phyloP scores from a whole-genome alignment of 179 eudicot genomes.

The Carnegiea gigantea region DNA sequence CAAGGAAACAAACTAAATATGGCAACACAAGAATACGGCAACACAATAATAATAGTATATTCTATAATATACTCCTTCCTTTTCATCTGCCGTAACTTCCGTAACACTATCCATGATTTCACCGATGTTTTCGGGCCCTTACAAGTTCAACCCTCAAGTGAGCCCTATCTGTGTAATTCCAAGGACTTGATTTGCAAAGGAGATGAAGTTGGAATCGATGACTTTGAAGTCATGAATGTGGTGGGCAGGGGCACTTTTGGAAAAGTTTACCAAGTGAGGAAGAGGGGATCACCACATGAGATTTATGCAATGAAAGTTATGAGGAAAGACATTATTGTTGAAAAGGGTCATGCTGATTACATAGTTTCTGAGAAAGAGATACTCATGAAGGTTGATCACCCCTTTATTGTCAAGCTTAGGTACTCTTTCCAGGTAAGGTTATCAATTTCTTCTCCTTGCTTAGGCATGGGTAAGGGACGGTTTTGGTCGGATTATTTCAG shows the following conservation, averaged over 20 bases:
- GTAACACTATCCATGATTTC: constrained; percentile 44
- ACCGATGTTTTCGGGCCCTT: constrained; percentile 50
- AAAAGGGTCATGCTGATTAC: constrained; percentile 67
- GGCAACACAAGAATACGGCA: too few relatives aligned
- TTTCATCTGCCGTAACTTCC: too few relatives aligned
- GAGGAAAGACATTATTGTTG: constrained; percentile 68
- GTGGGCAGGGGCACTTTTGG: constrained; percentile 81
- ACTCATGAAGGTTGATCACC: constrained; percentile 62
- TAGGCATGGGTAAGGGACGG: not conserved
- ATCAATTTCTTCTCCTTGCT: not conserved
- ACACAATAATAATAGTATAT: too few relatives aligned
- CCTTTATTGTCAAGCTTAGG: constrained; percentile 66
- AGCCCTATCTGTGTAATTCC: not conserved
- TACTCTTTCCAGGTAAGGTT: constrained; percentile 64
- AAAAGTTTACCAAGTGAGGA: constrained; percentile 68
- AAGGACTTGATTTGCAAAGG: constrained; percentile 11
- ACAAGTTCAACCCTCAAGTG: constrained; percentile 30
- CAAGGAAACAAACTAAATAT: too few relatives aligned
- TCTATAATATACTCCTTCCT: too few relatives aligned
- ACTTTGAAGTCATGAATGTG: constrained; percentile 69
- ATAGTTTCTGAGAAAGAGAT: constrained; percentile 72
- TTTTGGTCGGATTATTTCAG: not conserved
- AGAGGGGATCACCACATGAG: constrained; percentile 49
- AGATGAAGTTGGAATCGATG: constrained; percentile 39
- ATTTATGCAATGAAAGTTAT: constrained; percentile 83